Base-by-base conservation (phyloP, 495 filamentous ascomycete genomes). In the Cryomyces minteri region DNA sequence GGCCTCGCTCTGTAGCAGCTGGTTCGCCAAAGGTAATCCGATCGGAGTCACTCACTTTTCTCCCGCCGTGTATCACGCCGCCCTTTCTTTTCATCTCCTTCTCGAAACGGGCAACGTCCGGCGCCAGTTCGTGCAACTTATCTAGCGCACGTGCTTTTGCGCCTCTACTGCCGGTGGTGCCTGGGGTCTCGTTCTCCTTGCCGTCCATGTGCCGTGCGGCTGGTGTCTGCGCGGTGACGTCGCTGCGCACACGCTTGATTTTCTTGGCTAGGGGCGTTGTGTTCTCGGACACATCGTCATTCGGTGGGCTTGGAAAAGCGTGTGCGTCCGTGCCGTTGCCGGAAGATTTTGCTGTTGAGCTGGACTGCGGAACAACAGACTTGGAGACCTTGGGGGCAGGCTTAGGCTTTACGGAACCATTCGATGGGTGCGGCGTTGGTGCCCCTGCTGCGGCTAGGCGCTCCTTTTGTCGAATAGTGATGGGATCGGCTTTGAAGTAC, bases 21-120 rank as follows among this genome's bases (percentile, higher is more conserved):
- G 10, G 11, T 18, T 41, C 2, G 40, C 40, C 10, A 28, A 41
- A 1, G 31, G 8, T 43, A 28, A 56, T 58, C 30, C 63, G 54
- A 47, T 72, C 71, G 40, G 66, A 65, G 44, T 71, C 69, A 9
- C 61, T 69, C 31, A 67, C 67, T n/a, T 68, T 65, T 48, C 71
- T 59, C 7, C 78, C 75, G 30, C 85, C 87, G 43, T 86, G 82
- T 54, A 84, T 80, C 2, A 86, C 73, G 33, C 80, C 77, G n/a
- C 86, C 87, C 37, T 82, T 80, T 18, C 76, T 75, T 65, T 90
- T 94, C 67, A 68, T 85, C 61, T 99, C 90, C 55, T 93, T 95
- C 58, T 99, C 81, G 56, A 87, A 95, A 43, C 88, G 65, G 6
- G 78, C 79, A 51, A 95, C 83, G 59, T 95, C 90, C 0, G 76